These are phyloP conservation scores for Paecilomyces formosus DNA, from an alignment of 2,329 filamentous ascomycete species.

Conservation along the genomic window DNA sequence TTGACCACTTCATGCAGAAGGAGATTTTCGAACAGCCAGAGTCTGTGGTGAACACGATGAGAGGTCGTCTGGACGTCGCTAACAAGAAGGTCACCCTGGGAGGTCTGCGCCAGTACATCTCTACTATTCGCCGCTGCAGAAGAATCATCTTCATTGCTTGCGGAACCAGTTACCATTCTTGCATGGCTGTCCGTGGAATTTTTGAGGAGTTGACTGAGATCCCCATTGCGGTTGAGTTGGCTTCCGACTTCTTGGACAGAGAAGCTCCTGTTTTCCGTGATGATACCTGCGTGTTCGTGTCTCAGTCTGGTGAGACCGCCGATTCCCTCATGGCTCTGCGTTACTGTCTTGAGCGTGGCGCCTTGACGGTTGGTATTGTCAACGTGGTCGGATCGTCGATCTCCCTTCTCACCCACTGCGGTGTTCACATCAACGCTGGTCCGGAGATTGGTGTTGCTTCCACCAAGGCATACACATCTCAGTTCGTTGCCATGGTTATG, in stretches of 20 bases:
- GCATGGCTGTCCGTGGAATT: slow-evolving; percentile 96
- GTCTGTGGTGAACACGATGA: slow-evolving; percentile 99
- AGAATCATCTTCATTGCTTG: slow-evolving; percentile 99
- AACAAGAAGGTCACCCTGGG: slow-evolving; percentile 95
- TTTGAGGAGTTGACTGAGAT: slow-evolving; percentile 99
- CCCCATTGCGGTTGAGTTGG: slow-evolving; percentile 91
- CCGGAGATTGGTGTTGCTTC: slow-evolving; percentile 98
- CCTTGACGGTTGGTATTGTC: slow-evolving; percentile 94
- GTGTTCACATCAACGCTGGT: slow-evolving; percentile 98
- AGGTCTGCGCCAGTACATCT: slow-evolving; percentile 91
- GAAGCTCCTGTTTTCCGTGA: slow-evolving; percentile 98
- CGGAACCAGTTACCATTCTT: slow-evolving; percentile 97
- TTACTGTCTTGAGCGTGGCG: slow-evolving; percentile 96
- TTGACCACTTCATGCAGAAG: slow-evolving; percentile 99
- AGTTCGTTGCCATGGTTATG: slow-evolving; percentile 99
- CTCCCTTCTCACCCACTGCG: slow-evolving; percentile 96
- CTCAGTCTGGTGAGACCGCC: slow-evolving; percentile 96
- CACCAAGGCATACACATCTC: slow-evolving; percentile 98
- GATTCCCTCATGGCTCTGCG: slow-evolving; percentile 95
- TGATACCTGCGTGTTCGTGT: slow-evolving; percentile 98
- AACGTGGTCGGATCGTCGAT: slow-evolving; percentile 98
- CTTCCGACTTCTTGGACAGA: slow-evolving; percentile 95
- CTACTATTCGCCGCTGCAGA: slow-evolving; percentile 91
- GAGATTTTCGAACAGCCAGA: slow-evolving; percentile 99
- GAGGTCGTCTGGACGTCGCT: slow-evolving; percentile 86